Conservation (phyloP, 208 protist species). For the Phytomonas francai region DNA sequence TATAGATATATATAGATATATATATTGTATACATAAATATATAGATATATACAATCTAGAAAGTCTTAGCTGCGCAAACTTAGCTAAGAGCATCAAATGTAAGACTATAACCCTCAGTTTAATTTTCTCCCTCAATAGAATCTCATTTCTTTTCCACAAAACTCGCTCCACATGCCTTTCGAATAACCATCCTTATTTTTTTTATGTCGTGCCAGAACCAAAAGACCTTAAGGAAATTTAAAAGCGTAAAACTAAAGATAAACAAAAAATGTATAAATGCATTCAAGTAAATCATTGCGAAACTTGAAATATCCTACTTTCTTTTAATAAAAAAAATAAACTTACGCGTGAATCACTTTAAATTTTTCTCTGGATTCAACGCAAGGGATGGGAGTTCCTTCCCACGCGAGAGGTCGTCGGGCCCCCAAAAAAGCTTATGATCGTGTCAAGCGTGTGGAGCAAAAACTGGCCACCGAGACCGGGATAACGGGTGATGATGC, state of each 20-base stretch:
- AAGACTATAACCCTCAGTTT: not conserved
- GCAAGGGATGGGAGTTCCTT: not conserved
- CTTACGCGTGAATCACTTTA: not conserved
- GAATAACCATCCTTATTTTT: not conserved
- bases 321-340: not conserved
- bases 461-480: constrained; percentile 45
- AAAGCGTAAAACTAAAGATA: not conserved
- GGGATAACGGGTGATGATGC: constrained; percentile 40
- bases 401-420: constrained; percentile 4
- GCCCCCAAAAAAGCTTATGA: constrained; percentile 29
- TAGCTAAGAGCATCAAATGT: not conserved
- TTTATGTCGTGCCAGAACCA: not conserved
- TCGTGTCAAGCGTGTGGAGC: constrained; percentile 32
- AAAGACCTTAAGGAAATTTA: not conserved
- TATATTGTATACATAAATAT: not conserved
- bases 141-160: not conserved
- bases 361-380: not conserved
- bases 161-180: not conserved
- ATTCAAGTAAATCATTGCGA: not conserved
- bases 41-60: not conserved
- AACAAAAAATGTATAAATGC: constrained; percentile 7
- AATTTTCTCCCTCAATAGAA: not conserved
- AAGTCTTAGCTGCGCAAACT: not conserved
- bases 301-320: not conserved
- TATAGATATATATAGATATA: constrained; percentile 10